Percentiles rank a stretch among this genome's conserved stretches.
Conservation (phyloP, 306 rosid species). For the Quercus ilex region DNA sequence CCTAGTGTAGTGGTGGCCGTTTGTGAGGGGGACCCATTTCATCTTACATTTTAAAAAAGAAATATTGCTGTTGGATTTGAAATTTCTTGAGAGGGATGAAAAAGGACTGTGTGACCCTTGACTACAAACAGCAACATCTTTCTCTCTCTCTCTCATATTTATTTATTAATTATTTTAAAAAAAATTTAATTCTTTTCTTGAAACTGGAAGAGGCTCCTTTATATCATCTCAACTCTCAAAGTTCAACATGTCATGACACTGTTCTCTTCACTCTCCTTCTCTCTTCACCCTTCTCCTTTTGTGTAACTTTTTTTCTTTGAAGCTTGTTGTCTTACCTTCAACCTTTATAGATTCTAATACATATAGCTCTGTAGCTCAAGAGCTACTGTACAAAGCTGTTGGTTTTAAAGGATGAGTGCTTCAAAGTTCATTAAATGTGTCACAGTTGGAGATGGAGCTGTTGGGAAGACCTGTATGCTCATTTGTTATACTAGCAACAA, state of each 20-base stretch:
- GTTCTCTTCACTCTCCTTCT: neutral
- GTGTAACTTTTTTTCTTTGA: neutral
- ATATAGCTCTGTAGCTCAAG: slow-evolving; percentile 7
- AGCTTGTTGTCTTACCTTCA: slow-evolving; percentile 8
- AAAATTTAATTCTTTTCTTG: slow-evolving; percentile 25
- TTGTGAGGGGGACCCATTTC: slow-evolving; percentile 54
- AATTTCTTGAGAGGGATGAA: slow-evolving; percentile 53
- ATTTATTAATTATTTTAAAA: neutral
- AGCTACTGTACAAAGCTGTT: slow-evolving; percentile 2
- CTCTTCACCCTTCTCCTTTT: neutral
- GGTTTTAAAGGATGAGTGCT: slow-evolving; percentile 66
- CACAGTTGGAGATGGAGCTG: slow-evolving; percentile 99
- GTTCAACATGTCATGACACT: slow-evolving; percentile 22
- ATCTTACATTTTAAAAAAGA: slow-evolving; percentile 46
- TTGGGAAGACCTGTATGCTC: slow-evolving; percentile 98
- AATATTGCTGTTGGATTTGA: slow-evolving; percentile 32
- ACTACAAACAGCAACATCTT: slow-evolving; percentile 31
- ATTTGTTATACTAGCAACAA: slow-evolving; percentile 97
- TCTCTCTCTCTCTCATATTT: slow-evolving; percentile 13
- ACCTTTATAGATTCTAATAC: slow-evolving; percentile 17
- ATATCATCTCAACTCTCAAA: slow-evolving; percentile 8
- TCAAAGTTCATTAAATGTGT: slow-evolving; percentile 99
- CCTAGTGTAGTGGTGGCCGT: slow-evolving; percentile 35
- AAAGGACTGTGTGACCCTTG: slow-evolving; percentile 36
- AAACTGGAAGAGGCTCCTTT: slow-evolving; percentile 25